Evolutionary conservation across 1,284 basidiomycete species (phyloP).

Genomic region (Cystobasidium sp.): DNA sequence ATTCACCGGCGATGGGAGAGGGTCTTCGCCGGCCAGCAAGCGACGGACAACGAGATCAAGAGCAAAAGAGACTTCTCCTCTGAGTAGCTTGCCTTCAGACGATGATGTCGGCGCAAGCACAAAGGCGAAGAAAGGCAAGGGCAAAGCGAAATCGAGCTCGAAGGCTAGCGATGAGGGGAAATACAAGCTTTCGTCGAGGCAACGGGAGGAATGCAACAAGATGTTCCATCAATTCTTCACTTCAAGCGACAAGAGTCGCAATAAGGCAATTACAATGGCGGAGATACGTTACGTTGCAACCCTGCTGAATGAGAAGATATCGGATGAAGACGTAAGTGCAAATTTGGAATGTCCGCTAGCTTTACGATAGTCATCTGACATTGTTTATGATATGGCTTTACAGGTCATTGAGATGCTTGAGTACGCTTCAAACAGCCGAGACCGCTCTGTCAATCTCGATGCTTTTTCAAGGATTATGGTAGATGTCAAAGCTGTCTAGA

Average conservation of each 20-base stretch:
- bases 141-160: slow-evolving; percentile 17
- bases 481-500: slow-evolving; percentile 45
- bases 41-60: slow-evolving; percentile 31
- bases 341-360: too few relatives aligned
- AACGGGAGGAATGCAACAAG: slow-evolving; percentile 27
- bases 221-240: slow-evolving; percentile 53
- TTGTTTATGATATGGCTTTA: background rate
- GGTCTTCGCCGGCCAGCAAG: slow-evolving; percentile 9
- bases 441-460: slow-evolving; percentile 45
- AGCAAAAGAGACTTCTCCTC: slow-evolving; percentile 15
- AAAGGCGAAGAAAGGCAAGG: slow-evolving; percentile 28
- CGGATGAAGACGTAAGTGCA: slow-evolving; percentile 50
- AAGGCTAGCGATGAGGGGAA: slow-evolving; percentile 17
- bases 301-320: slow-evolving; percentile 50
- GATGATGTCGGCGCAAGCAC: background rate
- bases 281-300: slow-evolving; percentile 49
- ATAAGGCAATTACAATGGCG: slow-evolving; percentile 47
- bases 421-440: slow-evolving; percentile 44
- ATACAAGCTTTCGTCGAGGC: slow-evolving; percentile 17
- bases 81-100: slow-evolving; percentile 9
- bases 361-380: background rate
- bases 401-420: slow-evolving; percentile 53
- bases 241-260: slow-evolving; percentile 36
- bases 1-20: slow-evolving; percentile 19
- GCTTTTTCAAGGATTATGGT: slow-evolving; percentile 49